Conservation (phyloP, 768 basidiomycete genomes). For the Fomitopsis pulvina region DNA sequence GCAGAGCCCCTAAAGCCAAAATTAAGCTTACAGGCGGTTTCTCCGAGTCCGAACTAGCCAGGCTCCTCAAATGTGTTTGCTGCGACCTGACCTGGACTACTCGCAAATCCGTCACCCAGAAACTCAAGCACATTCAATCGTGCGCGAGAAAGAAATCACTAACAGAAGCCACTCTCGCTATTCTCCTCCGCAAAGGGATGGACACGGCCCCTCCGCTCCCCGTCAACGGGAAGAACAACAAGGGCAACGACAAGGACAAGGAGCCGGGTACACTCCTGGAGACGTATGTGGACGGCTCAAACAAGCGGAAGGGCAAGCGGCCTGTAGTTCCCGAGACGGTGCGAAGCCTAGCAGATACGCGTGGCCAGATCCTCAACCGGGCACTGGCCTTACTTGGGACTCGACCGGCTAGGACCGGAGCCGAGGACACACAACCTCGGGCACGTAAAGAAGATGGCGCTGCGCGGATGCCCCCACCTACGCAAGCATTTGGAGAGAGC, state of each 20-base stretch:
- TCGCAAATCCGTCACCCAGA: slow-evolving; percentile 55
- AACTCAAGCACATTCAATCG: slow-evolving; percentile 56
- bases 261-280: slow-evolving; percentile 37
- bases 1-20: neutral
- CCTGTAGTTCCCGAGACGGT: slow-evolving; percentile 37
- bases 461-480: slow-evolving; percentile 10
- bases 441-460: neutral
- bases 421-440: neutral
- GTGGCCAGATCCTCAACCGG: slow-evolving; percentile 33
- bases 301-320: slow-evolving; percentile 33
- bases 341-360: slow-evolving; percentile 39
- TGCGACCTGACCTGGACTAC: slow-evolving; percentile 67
- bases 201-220: slow-evolving; percentile 7
- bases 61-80: slow-evolving; percentile 51
- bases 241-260: slow-evolving; percentile 13
- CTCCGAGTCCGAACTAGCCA: slow-evolving; percentile 39
- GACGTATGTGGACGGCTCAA: slow-evolving; percentile 42
- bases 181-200: slow-evolving; percentile 47
- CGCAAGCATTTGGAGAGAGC: slow-evolving; percentile 32
- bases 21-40: slow-evolving; percentile 26
- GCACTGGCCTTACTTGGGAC: slow-evolving; percentile 30
- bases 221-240: slow-evolving; percentile 13
- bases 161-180: slow-evolving; percentile 45
- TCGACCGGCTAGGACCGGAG: neutral
- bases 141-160: slow-evolving; percentile 61